phyloP scores from a whole-genome alignment of 768 basidiomycete species.

The Kondoa malvinella region DNA sequence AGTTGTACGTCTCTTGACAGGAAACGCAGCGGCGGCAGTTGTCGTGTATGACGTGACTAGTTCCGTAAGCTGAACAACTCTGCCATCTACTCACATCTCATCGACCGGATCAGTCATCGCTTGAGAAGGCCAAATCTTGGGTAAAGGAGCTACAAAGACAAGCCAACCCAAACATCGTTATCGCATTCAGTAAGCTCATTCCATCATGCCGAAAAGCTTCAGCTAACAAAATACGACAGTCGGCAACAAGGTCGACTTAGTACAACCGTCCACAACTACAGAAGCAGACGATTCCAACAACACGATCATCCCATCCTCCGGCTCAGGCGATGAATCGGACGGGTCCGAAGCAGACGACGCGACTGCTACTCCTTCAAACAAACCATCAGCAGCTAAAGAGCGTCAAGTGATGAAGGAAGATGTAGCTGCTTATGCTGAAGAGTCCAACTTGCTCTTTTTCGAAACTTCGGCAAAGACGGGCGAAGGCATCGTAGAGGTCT shows the following conservation, averaged over 20 bases:
- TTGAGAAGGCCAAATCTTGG: slow-evolving; percentile 99
- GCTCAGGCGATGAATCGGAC: neutral
- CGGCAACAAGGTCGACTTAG: slow-evolving; percentile 87
- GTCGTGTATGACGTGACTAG: slow-evolving; percentile 18
- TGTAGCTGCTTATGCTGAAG: slow-evolving; percentile 87
- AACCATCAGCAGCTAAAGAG: slow-evolving; percentile 35
- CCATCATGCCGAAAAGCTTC: neutral
- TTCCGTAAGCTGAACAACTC: slow-evolving; percentile 4
- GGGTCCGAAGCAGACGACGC: slow-evolving; percentile 74
- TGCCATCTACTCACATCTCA: neutral
- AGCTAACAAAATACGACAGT: slow-evolving; percentile 33
- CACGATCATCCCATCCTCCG: neutral
- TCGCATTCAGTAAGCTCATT: slow-evolving; percentile 45
- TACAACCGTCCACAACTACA: slow-evolving; percentile 53
- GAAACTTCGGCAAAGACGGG: slow-evolving; percentile 97
- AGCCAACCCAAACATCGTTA: slow-evolving; percentile 86
- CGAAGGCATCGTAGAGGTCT: slow-evolving; percentile 88
- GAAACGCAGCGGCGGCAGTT: neutral
- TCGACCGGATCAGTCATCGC: slow-evolving; percentile 40
- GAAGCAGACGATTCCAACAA: slow-evolving; percentile 15
- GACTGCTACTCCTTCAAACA: slow-evolving; percentile 56
- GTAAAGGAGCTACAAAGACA: slow-evolving; percentile 97
- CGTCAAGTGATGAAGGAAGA: slow-evolving; percentile 80
- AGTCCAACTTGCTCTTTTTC: slow-evolving; percentile 82
- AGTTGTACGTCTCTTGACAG: slow-evolving; percentile 34